phyloP scores from a whole-genome alignment of 2,329 filamentous ascomycete species.

The Myriosclerotinia scirpicola region DNA sequence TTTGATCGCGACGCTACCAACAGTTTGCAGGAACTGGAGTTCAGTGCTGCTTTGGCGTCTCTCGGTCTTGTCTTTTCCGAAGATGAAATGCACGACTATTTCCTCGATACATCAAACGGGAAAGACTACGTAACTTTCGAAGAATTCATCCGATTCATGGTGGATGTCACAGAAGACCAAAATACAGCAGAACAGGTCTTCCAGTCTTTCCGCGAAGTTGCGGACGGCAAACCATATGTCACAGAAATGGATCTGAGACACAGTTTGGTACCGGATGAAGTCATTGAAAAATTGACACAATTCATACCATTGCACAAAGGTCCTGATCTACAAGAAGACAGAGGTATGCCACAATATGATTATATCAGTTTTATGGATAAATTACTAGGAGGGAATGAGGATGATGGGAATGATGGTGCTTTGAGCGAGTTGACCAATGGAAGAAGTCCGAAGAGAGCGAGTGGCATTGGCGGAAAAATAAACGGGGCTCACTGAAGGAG shows the following conservation, averaged over 20 bases:
- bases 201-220: conserved; percentile 95
- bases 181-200: conserved; percentile 98
- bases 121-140: conserved; percentile 87
- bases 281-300: conserved; percentile 87
- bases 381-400: conserved; percentile 53
- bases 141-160: conserved; percentile 99
- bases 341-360: conserved; percentile 84
- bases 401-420: conserved; percentile 32
- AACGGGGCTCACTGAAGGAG: conserved; percentile 17
- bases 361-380: conserved; percentile 98
- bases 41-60: conserved; percentile 92
- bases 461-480: conserved; percentile 19
- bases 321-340: conserved; percentile 81
- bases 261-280: conserved; percentile 91
- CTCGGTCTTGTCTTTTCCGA: conserved; percentile 95
- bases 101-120: conserved; percentile 79
- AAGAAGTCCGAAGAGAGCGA: conserved; percentile 29
- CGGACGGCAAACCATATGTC: conserved; percentile 97
- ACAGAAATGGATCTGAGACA: conserved; percentile 96
- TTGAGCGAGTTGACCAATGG: conserved; percentile 37
- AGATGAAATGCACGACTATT: conserved; percentile 96
- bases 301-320: conserved; percentile 84
- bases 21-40: conserved; percentile 87
- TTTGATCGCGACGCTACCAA: conserved; percentile 95
- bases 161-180: conserved; percentile 97